Conservation (phyloP, 23 red algal genomes). For the Pyropia haitanensis region DNA sequence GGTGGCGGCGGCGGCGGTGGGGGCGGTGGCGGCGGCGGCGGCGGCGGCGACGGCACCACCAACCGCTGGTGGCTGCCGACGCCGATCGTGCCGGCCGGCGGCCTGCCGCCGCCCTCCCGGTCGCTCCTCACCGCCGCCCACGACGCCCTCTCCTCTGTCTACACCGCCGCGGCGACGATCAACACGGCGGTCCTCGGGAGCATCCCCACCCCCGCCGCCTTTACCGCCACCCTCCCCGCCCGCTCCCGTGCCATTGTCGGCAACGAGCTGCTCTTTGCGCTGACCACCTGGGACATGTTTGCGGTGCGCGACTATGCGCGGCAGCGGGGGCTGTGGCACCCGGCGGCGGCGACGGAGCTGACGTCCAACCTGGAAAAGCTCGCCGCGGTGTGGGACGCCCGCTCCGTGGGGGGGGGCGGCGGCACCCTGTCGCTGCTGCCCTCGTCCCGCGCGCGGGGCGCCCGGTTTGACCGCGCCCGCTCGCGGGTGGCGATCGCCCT, state of each 20-base stretch:
- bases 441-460: too few species aligned
- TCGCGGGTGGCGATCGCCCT: background rate
- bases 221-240: constrained; percentile 50
- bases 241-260: constrained; percentile 41
- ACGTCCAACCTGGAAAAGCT: constrained; percentile 69
- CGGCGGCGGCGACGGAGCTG: constrained; percentile 49
- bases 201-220: constrained; percentile 48
- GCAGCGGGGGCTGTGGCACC: constrained; percentile 60
- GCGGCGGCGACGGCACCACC: background rate
- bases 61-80: constrained; percentile 72
- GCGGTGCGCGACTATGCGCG: constrained; percentile 58
- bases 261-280: constrained; percentile 39
- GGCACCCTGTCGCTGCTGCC: too few species aligned
- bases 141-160: constrained; percentile 40
- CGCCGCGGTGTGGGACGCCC: constrained; percentile 51
- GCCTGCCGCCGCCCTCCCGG: constrained; percentile 19
- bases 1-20: background rate
- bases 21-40: background rate
- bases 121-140: constrained; percentile 26
- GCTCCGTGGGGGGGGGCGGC: too few species aligned
- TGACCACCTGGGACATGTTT: constrained; percentile 65
- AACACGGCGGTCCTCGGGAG: constrained; percentile 59
- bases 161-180: constrained; percentile 48
- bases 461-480: too few species aligned
- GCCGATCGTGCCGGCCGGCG: constrained; percentile 51